These are phyloP conservation scores for Coemansia sp. DNA, from an alignment of 192 early-diverging fungal genomes.

Conservation along the genomic window DNA sequence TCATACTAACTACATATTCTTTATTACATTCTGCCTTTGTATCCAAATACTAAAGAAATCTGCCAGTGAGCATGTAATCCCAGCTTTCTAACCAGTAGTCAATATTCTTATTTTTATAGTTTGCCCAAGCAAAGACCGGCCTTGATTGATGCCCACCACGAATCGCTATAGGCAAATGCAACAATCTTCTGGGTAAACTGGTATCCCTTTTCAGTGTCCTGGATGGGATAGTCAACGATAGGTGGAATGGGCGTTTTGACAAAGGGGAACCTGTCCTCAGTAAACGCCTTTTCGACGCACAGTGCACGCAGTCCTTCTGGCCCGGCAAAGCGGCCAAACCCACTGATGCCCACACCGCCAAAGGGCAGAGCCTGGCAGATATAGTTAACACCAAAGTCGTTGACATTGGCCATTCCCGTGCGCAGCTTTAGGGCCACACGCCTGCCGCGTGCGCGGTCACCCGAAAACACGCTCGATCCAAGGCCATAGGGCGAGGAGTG, in stretches of 20 bases:
- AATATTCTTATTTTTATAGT: too few species aligned
- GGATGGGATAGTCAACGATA: conserved; percentile 71
- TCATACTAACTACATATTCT: too few species aligned
- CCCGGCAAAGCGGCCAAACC: conserved; percentile 74
- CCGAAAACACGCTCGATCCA: conserved; percentile 75
- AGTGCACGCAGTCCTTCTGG: conserved; percentile 70
- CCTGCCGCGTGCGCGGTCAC: conserved; percentile 59
- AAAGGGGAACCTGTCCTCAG: conserved; percentile 67
- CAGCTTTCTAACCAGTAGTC: too few species aligned
- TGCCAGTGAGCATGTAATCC: too few species aligned
- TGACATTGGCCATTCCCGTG: conserved; percentile 80
- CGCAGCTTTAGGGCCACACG: conserved; percentile 61
- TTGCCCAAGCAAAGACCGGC: conserved; percentile 55
- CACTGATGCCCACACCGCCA: conserved; percentile 76
- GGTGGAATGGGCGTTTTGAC: conserved; percentile 75
- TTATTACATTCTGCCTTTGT: too few species aligned
- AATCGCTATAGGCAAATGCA: conserved; percentile 53
- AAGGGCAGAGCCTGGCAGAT: conserved; percentile 79
- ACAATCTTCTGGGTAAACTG: conserved; percentile 59
- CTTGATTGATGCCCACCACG: conserved; percentile 51
- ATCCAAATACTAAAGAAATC: too few species aligned
- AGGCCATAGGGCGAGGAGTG: conserved; percentile 75
- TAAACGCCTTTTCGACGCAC: conserved; percentile 67
- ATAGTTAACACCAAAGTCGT: conserved; percentile 85
- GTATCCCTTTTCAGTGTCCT: conserved; percentile 55